A percentile compares a stretch with the other conserved stretches of the same genome.
Conservation (phyloP, 2,329 filamentous ascomycete species). For the Neodidymelliopsis sp. region DNA sequence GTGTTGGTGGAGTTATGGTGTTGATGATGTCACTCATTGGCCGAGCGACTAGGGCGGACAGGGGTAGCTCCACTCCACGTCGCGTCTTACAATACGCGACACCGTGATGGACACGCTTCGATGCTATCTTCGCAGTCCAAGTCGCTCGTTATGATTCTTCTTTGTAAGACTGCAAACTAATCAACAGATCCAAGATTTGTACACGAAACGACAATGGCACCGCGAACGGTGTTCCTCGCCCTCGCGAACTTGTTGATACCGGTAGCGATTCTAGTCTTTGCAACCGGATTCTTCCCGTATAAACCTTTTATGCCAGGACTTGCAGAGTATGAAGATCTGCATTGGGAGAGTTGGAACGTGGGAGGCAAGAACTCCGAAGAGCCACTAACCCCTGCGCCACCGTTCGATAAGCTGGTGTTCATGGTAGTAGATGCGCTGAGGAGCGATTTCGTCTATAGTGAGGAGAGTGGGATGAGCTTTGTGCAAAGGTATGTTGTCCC, state of each 20-base stretch:
- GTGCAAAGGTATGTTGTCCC: slow-evolving; percentile 75
- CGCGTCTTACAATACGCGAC: slow-evolving; percentile 26
- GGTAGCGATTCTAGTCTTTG: slow-evolving; percentile 73
- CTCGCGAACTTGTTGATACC: slow-evolving; percentile 81
- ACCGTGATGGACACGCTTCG: slow-evolving; percentile 29
- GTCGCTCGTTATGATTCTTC: slow-evolving; percentile 16
- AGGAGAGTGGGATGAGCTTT: slow-evolving; percentile 81
- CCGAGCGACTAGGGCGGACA: slow-evolving; percentile 21
- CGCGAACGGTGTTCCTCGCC: slow-evolving; percentile 56
- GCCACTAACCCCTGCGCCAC: no score
- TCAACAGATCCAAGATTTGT: neutral
- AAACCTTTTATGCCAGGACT: slow-evolving; percentile 91
- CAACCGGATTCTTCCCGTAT: slow-evolving; percentile 94
- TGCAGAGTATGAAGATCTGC: slow-evolving; percentile 69
- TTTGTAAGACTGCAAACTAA: slow-evolving; percentile 1
- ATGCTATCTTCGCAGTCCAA: slow-evolving; percentile 11
- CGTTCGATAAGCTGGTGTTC: slow-evolving; percentile 90
- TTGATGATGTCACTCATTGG: slow-evolving; percentile 47
- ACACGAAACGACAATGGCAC: slow-evolving; percentile 30
- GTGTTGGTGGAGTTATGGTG: neutral
- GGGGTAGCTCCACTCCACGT: slow-evolving; percentile 31
- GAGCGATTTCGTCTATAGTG: slow-evolving; percentile 91
- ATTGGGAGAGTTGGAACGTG: slow-evolving; percentile 54
- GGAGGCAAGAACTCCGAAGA: slow-evolving; percentile 56
- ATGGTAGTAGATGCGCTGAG: slow-evolving; percentile 94